Conservation (phyloP, 805 yeast species). For the Candida loeiensis region DNA sequence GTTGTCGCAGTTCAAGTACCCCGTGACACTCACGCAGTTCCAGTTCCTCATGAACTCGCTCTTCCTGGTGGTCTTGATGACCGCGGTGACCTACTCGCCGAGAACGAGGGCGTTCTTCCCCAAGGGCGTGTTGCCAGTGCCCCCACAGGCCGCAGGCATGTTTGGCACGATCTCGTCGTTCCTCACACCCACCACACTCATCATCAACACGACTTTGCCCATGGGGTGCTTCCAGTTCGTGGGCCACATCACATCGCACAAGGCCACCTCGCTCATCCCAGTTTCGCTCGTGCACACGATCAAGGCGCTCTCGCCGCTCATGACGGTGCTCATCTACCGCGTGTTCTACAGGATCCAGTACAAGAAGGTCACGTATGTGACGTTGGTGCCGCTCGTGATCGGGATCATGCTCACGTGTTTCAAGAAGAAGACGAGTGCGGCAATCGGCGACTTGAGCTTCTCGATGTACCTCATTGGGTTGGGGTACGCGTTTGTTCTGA, state of each 20-base stretch:
- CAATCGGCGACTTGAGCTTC: conserved; percentile 13
- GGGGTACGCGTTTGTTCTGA: conserved; percentile 49
- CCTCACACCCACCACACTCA: conserved; percentile 49
- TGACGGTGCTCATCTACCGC: conserved; percentile 79
- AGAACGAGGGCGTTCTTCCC: conserved; percentile 33
- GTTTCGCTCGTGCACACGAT: conserved; percentile 95
- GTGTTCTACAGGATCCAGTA: conserved; percentile 56
- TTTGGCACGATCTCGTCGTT: conserved; percentile 29
- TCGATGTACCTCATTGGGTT: conserved; percentile 36
- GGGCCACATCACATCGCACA: conserved; percentile 89
- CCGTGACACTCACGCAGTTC: conserved; percentile 84
- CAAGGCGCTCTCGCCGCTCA: conserved; percentile 85
- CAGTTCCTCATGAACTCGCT: conserved; percentile 75
- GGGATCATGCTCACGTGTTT: conserved; percentile 85
- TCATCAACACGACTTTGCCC: conserved; percentile 72
- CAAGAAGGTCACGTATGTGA: conserved; percentile 63
- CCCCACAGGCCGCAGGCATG: conserved; percentile 16
- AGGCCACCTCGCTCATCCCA: conserved; percentile 87
- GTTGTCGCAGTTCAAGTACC: conserved; percentile 64
- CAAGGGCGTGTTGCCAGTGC: conserved; percentile 45
- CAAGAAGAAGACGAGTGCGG: conserved; percentile 33
- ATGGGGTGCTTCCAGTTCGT: conserved; percentile 92
- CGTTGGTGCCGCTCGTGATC: conserved; percentile 70
- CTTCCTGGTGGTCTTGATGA: conserved; percentile 49
- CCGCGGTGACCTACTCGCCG: conserved; percentile 28